Base-by-base conservation (phyloP, 2,329 filamentous ascomycete species). In the Fusarium irregulare region DNA sequence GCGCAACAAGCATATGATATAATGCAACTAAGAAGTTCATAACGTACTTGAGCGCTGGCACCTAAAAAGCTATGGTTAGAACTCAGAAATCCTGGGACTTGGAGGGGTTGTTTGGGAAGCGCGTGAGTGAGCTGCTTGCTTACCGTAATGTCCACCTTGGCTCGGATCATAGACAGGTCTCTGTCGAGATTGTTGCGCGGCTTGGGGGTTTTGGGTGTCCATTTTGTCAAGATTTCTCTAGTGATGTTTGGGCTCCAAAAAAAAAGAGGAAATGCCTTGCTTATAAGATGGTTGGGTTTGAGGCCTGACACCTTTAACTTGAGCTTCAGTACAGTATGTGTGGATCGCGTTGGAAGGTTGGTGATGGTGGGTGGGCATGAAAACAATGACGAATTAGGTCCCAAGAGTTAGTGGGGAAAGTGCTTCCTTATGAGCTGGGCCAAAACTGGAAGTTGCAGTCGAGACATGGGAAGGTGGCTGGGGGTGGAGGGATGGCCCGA, bases 81-180 rank as follows among this genome's bases (percentile, higher is more conserved):
- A 27, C 7, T 20, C n/a, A 40, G 16, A n/a, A 18, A 53, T 10
- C 18, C 28, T 53, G 49, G 14, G 23, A 53, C 27, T 51, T 53
- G 23, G 49, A 53, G 18, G 23, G 49, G 21, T 27, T n/a, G 30
- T 40, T 51, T 30, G 40, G 49, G 37, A 53, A 25, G 49, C 49
- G 49, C 49, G 49, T 60, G 49, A 46, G 37, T 60, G 50, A 71
- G 54, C 18, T 63, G 48, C 86, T 81, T 83, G 48, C 86, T 81
- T 83, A 93, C 92, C 91, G 83, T 93, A 94, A 80, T 94, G 92
- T 56, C 92, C 92, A 66, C 91, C 92, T 77, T 92, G 89, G 73
- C 83, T 86, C 53, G 88, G 88, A 80, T 94, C 91, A 79, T 94
- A 94, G n/a, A 88, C 86, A 18, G 89, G 89, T 75, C 87, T 85